Conservation (phyloP, 495 filamentous ascomycete species). For the Penicillium maclennaniae region DNA sequence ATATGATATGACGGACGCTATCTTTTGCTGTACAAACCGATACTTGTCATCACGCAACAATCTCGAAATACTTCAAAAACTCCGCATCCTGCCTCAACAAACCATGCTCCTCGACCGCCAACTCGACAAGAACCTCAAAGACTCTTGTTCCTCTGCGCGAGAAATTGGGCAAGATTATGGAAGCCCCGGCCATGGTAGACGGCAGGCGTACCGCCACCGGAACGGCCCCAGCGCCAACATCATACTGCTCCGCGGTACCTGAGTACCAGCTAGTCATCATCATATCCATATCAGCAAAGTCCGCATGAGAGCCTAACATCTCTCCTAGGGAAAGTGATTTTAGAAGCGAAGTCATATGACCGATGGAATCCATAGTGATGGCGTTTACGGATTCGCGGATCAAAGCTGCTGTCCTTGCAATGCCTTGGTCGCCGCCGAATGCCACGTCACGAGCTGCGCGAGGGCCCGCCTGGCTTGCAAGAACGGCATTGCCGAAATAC, state of each 20-base stretch:
- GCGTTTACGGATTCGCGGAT: conserved; percentile 20
- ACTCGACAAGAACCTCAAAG: conserved; percentile 22
- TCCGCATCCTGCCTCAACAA: conserved; percentile 14
- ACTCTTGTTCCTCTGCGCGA: conserved; percentile 4
- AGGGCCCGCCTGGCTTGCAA: conserved; percentile 16
- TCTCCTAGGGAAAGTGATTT: conserved; percentile 18
- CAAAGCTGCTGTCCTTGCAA: conserved; percentile 14
- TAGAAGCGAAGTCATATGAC: conserved; percentile 10
- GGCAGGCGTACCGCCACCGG: conserved; percentile 15
- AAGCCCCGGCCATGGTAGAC: conserved; percentile 11
- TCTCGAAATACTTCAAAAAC: conserved; percentile 25
- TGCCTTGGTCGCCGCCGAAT: conserved; percentile 4
- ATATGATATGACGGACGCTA: no score
- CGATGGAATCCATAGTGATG: conserved; percentile 9
- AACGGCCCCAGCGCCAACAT: conserved; percentile 13
- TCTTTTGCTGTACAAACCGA: not conserved
- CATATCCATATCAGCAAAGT: conserved; percentile 24
- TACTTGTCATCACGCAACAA: not conserved
- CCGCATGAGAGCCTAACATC: conserved; percentile 9
- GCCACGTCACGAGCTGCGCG: conserved; percentile 3
- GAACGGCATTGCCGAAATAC: conserved; percentile 27
- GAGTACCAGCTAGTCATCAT: conserved; percentile 25
- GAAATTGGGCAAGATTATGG: conserved; percentile 21
- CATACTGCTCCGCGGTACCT: conserved; percentile 20
- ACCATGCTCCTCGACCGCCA: conserved; percentile 13